These are phyloP conservation scores for Triangularia verruculosa DNA, from an alignment of 2,329 filamentous ascomycete genomes.

Conservation along the genomic window DNA sequence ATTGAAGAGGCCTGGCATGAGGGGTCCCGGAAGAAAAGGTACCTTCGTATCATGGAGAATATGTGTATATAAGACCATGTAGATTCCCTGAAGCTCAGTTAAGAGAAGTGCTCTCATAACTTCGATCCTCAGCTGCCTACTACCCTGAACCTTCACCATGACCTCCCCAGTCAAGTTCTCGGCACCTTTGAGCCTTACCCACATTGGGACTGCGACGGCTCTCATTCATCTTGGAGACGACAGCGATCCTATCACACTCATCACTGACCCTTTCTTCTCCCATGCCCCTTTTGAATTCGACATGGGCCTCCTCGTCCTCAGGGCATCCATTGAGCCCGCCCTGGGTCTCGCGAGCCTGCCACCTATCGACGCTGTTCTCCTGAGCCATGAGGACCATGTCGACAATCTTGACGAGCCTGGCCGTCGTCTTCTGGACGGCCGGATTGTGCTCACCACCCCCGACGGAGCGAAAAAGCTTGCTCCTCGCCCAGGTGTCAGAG, in stretches of 20 bases:
- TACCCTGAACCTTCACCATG: background rate
- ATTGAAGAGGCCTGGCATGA: background rate
- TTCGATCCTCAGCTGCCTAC: background rate
- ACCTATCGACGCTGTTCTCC: slow-evolving; percentile 45
- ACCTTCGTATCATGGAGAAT: background rate
- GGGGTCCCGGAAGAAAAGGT: background rate
- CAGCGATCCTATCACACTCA: slow-evolving; percentile 32
- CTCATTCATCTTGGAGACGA: slow-evolving; percentile 41
- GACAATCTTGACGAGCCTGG: slow-evolving; percentile 49
- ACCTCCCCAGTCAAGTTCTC: slow-evolving; percentile 12
- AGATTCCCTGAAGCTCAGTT: background rate
- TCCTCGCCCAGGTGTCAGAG: slow-evolving; percentile 41
- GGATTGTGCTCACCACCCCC: slow-evolving; percentile 44
- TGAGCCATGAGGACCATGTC: slow-evolving; percentile 50
- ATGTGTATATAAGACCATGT: background rate
- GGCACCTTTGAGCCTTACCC: slow-evolving; percentile 35
- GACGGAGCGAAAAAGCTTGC: slow-evolving; percentile 44
- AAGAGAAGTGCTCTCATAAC: background rate
- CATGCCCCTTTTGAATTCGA: slow-evolving; percentile 37
- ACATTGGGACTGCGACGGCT: slow-evolving; percentile 49
- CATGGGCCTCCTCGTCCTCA: slow-evolving; percentile 29
- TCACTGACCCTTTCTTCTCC: slow-evolving; percentile 48
- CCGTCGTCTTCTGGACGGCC: slow-evolving; percentile 44
- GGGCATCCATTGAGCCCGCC: slow-evolving; percentile 34
- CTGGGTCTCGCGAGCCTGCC: slow-evolving; percentile 40